phyloP scores from a whole-genome alignment of 2,329 filamentous ascomycete species.

The Calcarisporium arbuscula region DNA sequence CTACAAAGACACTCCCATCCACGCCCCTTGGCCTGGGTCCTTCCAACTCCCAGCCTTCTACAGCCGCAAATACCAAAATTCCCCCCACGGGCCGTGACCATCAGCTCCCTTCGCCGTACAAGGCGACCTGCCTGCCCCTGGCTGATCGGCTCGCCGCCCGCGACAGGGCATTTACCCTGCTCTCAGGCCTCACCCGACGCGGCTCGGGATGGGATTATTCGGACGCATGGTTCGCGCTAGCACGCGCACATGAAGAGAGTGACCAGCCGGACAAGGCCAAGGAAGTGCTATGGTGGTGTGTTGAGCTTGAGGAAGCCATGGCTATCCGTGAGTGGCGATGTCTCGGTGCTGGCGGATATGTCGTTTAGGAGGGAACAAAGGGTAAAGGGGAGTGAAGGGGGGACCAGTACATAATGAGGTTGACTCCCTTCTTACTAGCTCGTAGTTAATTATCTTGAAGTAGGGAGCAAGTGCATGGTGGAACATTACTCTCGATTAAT shows the following conservation, averaged over 20 bases:
- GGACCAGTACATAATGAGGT: too few species aligned
- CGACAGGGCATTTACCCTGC: slow-evolving; percentile 78
- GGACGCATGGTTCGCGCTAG: slow-evolving; percentile 88
- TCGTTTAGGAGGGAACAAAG: slow-evolving; percentile 27
- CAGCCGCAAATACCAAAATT: not conserved
- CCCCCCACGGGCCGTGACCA: slow-evolving; percentile 24
- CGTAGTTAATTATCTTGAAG: too few species aligned
- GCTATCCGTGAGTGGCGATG: slow-evolving; percentile 74
- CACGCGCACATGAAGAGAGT: slow-evolving; percentile 80
- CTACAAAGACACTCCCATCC: slow-evolving; percentile 28
- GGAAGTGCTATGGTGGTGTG: slow-evolving; percentile 94
- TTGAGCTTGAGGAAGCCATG: slow-evolving; percentile 83
- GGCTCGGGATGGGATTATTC: slow-evolving; percentile 85
- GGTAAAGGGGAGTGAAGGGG: too few species aligned
- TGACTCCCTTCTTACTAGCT: too few species aligned
- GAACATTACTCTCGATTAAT: too few species aligned
- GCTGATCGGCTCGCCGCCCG: slow-evolving; percentile 82
- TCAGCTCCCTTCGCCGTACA: slow-evolving; percentile 45
- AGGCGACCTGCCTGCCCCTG: slow-evolving; percentile 58
- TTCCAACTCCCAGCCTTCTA: slow-evolving; percentile 10
- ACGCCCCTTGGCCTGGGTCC: slow-evolving; percentile 41
- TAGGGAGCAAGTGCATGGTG: too few species aligned
- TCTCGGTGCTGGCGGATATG: slow-evolving; percentile 61
- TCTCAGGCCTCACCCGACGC: slow-evolving; percentile 77
- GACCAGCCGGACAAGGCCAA: slow-evolving; percentile 83